Evolutionary conservation across 1,284 basidiomycete genomes (phyloP).

Genomic region (Leccinum fallax): DNA sequence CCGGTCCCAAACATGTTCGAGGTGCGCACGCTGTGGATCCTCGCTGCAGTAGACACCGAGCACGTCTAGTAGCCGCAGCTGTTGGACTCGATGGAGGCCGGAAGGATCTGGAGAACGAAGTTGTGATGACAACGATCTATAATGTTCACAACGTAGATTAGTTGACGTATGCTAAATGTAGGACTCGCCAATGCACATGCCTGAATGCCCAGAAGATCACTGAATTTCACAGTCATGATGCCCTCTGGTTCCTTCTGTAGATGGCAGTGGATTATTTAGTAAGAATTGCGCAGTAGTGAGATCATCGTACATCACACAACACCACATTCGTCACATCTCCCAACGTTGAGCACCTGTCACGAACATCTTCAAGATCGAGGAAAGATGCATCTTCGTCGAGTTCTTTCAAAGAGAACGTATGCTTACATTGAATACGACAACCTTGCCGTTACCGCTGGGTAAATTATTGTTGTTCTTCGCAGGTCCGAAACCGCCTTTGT

Average conservation of each 20-base stretch:
- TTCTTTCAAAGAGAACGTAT: no score
- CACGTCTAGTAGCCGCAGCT: no score
- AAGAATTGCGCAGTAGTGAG: background rate
- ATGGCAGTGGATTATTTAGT: constrained; percentile 3
- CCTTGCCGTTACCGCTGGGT: no score
- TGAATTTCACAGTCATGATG: constrained; percentile 96
- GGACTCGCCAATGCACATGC: no score
- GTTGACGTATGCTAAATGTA: no score
- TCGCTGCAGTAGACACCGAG: background rate
- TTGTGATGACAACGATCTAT: no score
- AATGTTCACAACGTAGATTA: no score
- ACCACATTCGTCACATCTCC: constrained; percentile 96
- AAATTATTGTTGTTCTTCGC: no score
- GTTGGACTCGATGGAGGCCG: no score
- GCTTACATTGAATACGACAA: no score
- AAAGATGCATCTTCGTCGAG: constrained; percentile 47
- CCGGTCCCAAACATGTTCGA: constrained; percentile 17
- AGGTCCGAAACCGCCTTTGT: constrained; percentile 29
- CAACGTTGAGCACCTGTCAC: constrained; percentile 88
- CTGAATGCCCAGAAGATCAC: constrained; percentile 57
- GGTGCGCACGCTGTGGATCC: constrained; percentile 13
- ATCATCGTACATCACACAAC: constrained; percentile 73
- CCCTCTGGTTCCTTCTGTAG: constrained; percentile 89
- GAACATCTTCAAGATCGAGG: constrained; percentile 60
- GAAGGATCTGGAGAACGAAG: no score